Conservation (phyloP, 306 rosid genomes). For the Glycyrrhiza uralensis region DNA sequence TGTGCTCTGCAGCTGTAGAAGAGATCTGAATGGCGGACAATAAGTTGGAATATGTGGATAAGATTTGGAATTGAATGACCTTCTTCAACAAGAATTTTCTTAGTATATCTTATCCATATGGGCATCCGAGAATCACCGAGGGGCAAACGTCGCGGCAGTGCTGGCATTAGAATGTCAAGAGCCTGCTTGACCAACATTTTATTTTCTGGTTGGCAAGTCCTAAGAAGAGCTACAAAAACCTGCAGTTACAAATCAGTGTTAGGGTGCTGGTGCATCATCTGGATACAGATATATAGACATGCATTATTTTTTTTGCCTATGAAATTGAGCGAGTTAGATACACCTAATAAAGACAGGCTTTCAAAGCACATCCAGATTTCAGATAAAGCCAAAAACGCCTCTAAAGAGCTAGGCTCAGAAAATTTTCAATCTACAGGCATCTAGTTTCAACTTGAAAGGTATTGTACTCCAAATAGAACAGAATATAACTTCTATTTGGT, state of each 20-base stretch:
- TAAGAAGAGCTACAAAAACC: slow-evolving; percentile 99
- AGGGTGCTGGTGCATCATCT: slow-evolving; percentile 9
- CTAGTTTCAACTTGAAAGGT: slow-evolving; percentile 10
- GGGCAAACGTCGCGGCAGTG: slow-evolving; percentile 94
- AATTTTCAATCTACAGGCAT: neutral
- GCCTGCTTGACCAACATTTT: slow-evolving; percentile 99
- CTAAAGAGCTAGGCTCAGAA: neutral
- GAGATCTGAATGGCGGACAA: slow-evolving; percentile 98
- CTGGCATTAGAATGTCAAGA: slow-evolving; percentile 99
- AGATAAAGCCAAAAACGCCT: slow-evolving; percentile 1
- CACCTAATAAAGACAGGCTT: slow-evolving; percentile 4
- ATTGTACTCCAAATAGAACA: neutral
- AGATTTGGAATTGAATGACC: slow-evolving; percentile 98
- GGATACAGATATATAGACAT: neutral
- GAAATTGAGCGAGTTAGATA: neutral
- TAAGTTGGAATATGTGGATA: slow-evolving; percentile 97
- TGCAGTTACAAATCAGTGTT: slow-evolving; percentile 43
- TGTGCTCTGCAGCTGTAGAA: slow-evolving; percentile 99
- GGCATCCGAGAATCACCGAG: slow-evolving; percentile 98
- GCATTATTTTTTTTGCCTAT: neutral
- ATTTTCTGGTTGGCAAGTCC: slow-evolving; percentile 98
- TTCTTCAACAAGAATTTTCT: slow-evolving; percentile 95
- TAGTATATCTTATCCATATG: slow-evolving; percentile 94
- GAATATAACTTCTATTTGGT: neutral
- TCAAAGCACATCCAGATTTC: slow-evolving; percentile 16